Evolutionary conservation across 164 flowering plant genomes (phyloP), one percentile per base, ranked within the genome.

Genomic region (Akebia trifoliata): DNA sequence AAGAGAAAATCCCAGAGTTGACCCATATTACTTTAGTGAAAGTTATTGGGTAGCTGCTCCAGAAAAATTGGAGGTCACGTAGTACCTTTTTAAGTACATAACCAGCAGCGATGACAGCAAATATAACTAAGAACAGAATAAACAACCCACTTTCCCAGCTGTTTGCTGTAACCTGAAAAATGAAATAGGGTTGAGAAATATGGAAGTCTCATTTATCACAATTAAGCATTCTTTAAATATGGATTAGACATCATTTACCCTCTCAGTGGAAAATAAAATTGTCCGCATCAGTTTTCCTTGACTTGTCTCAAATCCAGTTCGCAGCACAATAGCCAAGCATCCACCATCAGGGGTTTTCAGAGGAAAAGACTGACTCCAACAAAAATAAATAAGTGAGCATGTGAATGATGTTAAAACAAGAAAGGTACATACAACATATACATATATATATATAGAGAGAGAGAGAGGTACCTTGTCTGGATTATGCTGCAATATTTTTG

Each of bases 141-240:
- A 93, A 93, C 4, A 93, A 63, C 43, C 99, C 99, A 70, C 97
- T 90, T 74, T 93, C 99, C 97, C 97, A 90, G 81, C 96, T 93
- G 71, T 93, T 93, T 17, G 98, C 98, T 55, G 98, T 93, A 51
- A 93, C 97, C 98, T 93, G 72, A 28, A 73, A 60, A 14, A 69
- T 34, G 43, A 65, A 22, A 18, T 26, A 50, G 30, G 3, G 46
- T 24, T 25, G 22, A 26, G 46, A 54, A 48, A 45, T 47, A 50
- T n/a, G 15, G 21, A 39, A 51, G 6, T 28, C 37, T 9, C 4
- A 48, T 17, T 44, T 11, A 17, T n/a, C 15, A 49, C 22, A 15
- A n/a, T 14, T 30, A 25, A 57, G 10, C 15, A 56, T 17, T 35
- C 52, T 12, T 39, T 14, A 46, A 61, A 48, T 9, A 50, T 49